A percentile compares a stretch with the other conserved stretches of the same genome.
These are phyloP conservation scores for Starmera pachycereana DNA, from an alignment of 805 yeast genomes.

Conservation along the genomic window DNA sequence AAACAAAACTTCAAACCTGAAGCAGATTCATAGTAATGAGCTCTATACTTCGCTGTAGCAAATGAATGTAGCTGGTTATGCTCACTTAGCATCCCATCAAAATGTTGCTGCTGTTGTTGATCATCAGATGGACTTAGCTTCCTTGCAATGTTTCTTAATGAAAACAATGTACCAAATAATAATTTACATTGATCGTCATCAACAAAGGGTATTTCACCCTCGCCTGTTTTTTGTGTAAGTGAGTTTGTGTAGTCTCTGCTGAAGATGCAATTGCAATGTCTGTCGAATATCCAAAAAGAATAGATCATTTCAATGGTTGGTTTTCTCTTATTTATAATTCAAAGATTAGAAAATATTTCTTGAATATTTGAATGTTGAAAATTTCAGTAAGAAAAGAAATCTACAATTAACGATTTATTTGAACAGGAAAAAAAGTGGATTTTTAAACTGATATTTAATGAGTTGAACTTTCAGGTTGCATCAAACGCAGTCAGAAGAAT, in stretches of 20 bases:
- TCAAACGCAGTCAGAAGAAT: too few relatives aligned
- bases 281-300: constrained; percentile 84
- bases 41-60: constrained; percentile 66
- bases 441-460: too few relatives aligned
- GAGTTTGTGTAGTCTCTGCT: constrained; percentile 54
- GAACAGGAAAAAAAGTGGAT: too few relatives aligned
- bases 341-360: too few relatives aligned
- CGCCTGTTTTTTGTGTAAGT: too few relatives aligned
- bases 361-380: too few relatives aligned
- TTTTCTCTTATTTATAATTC: too few relatives aligned
- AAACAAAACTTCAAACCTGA: constrained; percentile 70
- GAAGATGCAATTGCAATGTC: constrained; percentile 81
- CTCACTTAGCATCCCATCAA: constrained; percentile 1
- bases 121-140: constrained; percentile 31
- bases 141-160: constrained; percentile 67
- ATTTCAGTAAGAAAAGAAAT: too few relatives aligned
- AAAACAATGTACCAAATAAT: constrained; percentile 75
- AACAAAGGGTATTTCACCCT: too few relatives aligned
- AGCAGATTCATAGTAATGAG: constrained; percentile 73
- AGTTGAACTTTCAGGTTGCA: too few relatives aligned
- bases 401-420: too few relatives aligned
- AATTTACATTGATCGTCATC: constrained; percentile 33
- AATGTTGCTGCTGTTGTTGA: too few relatives aligned
- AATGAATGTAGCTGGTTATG: constrained; percentile 36
- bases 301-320: constrained; percentile 44